Conservation (phyloP, 1,284 basidiomycete species). For the Apiotrichum brassicae region DNA sequence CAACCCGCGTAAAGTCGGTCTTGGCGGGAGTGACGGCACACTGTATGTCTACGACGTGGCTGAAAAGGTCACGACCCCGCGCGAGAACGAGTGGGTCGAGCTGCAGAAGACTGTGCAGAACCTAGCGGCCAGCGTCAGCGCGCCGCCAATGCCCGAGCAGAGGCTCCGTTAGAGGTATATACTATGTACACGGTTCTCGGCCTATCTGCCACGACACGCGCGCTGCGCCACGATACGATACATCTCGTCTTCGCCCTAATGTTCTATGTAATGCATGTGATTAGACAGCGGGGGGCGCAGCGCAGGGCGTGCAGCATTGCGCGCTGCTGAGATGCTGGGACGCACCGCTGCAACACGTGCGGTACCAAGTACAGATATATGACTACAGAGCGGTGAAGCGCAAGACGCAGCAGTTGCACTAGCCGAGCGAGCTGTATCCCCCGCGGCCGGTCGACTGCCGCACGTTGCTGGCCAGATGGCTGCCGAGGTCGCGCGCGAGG, state of each 20-base stretch:
- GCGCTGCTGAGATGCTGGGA: too few species aligned
- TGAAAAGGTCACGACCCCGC: conserved; percentile 67
- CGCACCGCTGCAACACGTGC: too few species aligned
- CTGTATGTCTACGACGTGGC: conserved; percentile 91
- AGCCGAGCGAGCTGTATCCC: conserved; percentile 40
- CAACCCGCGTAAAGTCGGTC: conserved; percentile 64
- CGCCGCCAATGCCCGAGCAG: neutral
- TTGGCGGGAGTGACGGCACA: conserved; percentile 86
- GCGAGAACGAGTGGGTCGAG: conserved; percentile 83
- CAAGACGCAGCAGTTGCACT: neutral
- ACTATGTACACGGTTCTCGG: too few species aligned
- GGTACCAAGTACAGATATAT: too few species aligned
- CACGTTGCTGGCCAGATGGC: conserved; percentile 36
- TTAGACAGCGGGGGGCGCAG: neutral
- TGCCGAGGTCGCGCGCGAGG: conserved; percentile 36
- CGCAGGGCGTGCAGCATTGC: neutral
- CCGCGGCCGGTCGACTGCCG: conserved; percentile 29
- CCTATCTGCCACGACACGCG: neutral
- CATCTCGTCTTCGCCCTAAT: neutral
- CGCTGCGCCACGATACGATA: neutral
- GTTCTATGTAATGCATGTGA: conserved; percentile 4
- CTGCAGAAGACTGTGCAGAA: conserved; percentile 66
- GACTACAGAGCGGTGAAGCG: too few species aligned
- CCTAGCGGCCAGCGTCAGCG: conserved; percentile 9
- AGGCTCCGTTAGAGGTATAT: too few species aligned